Percentiles rank a stretch among this genome's conserved stretches.
Conservation (phyloP, 2,329 filamentous ascomycete genomes). For the Paramyrothecium sp. region DNA sequence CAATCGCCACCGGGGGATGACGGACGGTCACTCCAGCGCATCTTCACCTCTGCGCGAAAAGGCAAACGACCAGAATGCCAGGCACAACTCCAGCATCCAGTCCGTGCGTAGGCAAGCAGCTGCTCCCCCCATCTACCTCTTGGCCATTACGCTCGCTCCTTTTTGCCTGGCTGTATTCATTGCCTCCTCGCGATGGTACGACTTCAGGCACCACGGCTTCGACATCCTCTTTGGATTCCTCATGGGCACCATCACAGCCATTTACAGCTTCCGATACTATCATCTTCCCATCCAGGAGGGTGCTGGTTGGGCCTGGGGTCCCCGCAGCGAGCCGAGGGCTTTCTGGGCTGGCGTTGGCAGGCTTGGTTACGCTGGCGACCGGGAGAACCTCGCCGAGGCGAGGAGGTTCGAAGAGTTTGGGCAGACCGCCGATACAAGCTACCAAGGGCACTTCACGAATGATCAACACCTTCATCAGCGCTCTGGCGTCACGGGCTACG, state of each 20-base stretch:
- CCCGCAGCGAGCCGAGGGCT: conserved; percentile 68
- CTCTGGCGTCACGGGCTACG: conserved; percentile 4
- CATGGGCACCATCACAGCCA: conserved; percentile 70
- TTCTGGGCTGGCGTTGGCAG: conserved; percentile 75
- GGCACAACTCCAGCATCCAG: conserved; percentile 30
- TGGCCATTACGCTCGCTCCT: conserved; percentile 68
- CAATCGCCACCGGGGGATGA: conserved; percentile 12
- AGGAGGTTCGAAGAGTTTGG: conserved; percentile 19
- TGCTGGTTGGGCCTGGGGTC: conserved; percentile 87
- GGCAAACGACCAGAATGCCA: conserved; percentile 13
- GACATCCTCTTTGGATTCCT: conserved; percentile 84
- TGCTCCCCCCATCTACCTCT: conserved; percentile 76
- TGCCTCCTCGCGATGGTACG: conserved; percentile 79
- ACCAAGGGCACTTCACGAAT: conserved; percentile 7
- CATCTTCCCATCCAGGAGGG: conserved; percentile 74
- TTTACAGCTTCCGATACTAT: conserved; percentile 81
- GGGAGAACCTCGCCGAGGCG: conserved; percentile 19
- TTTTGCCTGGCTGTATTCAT: conserved; percentile 78
- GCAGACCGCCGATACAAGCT: conserved; percentile 24
- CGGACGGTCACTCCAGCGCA: conserved; percentile 15
- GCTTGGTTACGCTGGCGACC: conserved; percentile 51
- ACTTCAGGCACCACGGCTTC: conserved; percentile 89
- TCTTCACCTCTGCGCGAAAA: conserved; percentile 23
- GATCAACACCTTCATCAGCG: conserved; percentile 13
- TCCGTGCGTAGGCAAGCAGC: conserved; percentile 67